Conservation (phyloP, 345 rosid genomes). For the Ceriops zippeliana region DNA sequence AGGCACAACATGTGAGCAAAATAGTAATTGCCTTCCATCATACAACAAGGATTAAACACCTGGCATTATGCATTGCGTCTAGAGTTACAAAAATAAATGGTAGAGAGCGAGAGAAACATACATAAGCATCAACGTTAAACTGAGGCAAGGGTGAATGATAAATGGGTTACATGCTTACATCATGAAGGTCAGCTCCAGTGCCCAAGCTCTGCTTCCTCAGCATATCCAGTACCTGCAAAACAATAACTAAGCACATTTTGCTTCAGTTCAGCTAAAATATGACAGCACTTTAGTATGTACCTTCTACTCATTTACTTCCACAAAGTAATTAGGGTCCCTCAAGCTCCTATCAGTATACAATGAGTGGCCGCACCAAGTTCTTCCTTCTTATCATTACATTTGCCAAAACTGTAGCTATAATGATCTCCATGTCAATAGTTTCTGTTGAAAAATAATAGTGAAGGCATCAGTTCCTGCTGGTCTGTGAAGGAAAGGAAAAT, state of each 20-base stretch:
- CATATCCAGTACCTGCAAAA: constrained; percentile 69
- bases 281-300: background rate
- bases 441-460: constrained; percentile 32
- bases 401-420: constrained; percentile 87
- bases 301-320: constrained; percentile 46
- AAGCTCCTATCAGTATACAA: constrained; percentile 61
- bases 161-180: constrained; percentile 39
- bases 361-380: constrained; percentile 48
- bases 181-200: constrained; percentile 68
- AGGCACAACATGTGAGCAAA: no score
- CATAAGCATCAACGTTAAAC: background rate
- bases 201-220: constrained; percentile 64
- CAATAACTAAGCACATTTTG: constrained; percentile 3
- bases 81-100: no score
- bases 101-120: background rate
- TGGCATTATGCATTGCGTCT: no score
- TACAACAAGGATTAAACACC: no score
- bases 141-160: background rate
- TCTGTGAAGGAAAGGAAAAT: background rate
- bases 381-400: constrained; percentile 91
- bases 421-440: constrained; percentile 95
- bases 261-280: background rate
- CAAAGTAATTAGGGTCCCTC: constrained; percentile 66
- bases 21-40: no score
- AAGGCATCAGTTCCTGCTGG: constrained; percentile 12